Evolutionary conservation across 2,329 filamentous ascomycete species (phyloP).

Genomic region (Phoma herbarum): DNA sequence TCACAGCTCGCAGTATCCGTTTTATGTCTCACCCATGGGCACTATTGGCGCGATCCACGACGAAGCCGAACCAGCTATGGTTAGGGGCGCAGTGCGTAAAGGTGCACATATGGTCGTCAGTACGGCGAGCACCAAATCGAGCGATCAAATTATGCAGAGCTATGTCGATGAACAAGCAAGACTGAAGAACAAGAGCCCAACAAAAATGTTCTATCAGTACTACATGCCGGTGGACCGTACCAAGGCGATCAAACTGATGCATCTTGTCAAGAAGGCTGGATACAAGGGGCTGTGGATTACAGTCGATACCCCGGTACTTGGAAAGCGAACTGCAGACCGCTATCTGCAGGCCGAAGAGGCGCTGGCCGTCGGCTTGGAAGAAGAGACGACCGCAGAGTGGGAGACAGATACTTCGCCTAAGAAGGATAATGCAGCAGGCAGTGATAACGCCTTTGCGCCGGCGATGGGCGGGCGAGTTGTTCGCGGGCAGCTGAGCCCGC

Average conservation of each 20-base stretch:
- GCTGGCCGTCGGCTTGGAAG: conserved; percentile 60
- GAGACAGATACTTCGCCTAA: conserved; percentile 41
- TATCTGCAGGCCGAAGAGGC: conserved; percentile 58
- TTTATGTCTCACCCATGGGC: conserved; percentile 53
- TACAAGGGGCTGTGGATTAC: conserved; percentile 51
- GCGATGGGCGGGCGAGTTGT: conserved; percentile 61
- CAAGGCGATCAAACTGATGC: conserved; percentile 46
- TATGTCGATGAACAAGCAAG: conserved; percentile 37
- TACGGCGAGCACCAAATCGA: conserved; percentile 45
- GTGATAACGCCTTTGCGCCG: conserved; percentile 64
- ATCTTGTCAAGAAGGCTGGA: conserved; percentile 41
- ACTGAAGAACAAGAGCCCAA: conserved; percentile 39
- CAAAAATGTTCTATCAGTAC: conserved; percentile 47
- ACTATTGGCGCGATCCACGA: conserved; percentile 48
- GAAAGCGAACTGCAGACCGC: conserved; percentile 48
- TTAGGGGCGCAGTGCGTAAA: conserved; percentile 46
- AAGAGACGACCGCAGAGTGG: conserved; percentile 60
- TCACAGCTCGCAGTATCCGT: conserved; percentile 45
- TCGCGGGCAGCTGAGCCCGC: conserved; percentile 50
- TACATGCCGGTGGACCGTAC: conserved; percentile 48
- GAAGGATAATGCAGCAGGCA: conserved; percentile 51
- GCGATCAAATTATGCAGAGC: conserved; percentile 46
- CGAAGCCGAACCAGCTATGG: conserved; percentile 49
- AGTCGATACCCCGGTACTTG: conserved; percentile 48
- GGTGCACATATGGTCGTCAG: conserved; percentile 50